Evolutionary conservation across 176 grass and related monocot genomes (phyloP), one percentile per base, ranked within the genome.

Genomic region (Oryza glaberrima): DNA sequence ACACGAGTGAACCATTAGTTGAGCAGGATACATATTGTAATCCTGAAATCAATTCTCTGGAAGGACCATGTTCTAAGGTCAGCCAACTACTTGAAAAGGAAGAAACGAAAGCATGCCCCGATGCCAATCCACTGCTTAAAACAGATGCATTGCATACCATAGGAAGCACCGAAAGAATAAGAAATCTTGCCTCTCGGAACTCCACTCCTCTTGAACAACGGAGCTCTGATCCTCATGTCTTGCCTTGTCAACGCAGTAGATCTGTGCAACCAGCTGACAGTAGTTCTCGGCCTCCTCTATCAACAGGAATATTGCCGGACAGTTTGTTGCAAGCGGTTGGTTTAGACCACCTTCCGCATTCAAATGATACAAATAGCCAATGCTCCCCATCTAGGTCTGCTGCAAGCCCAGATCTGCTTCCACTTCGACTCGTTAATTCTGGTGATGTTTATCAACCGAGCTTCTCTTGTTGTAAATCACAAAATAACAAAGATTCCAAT

Each of bases 401-500:
- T 82, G 64, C 67, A 69, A 77, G 70, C 11, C 14, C 45, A 64
- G 76, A 84, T 70, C 80, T 81, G 45, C 76, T 77, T 74, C 67
- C 72, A 66, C 74, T 69, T 75, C 73, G 74, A 67, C 70, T 13
- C 36, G 26, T 48, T 76, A 76, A 15, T 64, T 79, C 51, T n/a
- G n/a, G n/a, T 73, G 81, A 81, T 84, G 75, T 77, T 76, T 71
- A 66, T 81, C 34, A 65, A 65, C 15, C 70, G 51, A 83, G 44
- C 71, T 25, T 76, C 30, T 70, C 81, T 65, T 83, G 49, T 75
- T 86, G 15, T 70, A 49, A 23, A 72, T 68, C 36, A 77, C 83
- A 84, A 81, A 83, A 40, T n/a, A 77, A 83, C 52, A 73, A 67
- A 82, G 44, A 72, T 72, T 82, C 72, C 78, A 82, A 70, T 72